Percentiles rank a stretch among this genome's conserved stretches.
phyloP scores from a whole-genome alignment of 2,329 filamentous ascomycete genomes.

The Sarocladium strictum region DNA sequence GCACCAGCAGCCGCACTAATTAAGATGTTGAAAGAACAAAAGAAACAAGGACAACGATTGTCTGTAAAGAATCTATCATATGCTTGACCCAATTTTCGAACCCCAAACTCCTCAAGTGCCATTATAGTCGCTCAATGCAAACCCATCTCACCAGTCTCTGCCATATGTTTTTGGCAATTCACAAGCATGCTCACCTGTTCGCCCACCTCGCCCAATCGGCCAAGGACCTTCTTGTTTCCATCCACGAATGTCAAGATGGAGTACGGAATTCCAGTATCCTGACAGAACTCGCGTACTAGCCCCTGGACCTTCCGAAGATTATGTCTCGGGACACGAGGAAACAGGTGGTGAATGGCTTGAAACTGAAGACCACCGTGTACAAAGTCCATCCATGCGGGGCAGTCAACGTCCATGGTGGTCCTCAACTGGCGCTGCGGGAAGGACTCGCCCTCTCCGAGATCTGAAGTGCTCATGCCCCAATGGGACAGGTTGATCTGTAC shows the following conservation, averaged over 20 bases:
- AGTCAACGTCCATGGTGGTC: conserved; percentile 91
- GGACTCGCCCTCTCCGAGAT: conserved; percentile 76
- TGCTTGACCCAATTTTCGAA: neutral
- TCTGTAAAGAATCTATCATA: neutral
- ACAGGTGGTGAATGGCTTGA: conserved; percentile 83
- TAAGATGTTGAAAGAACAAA: neutral
- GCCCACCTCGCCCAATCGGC: conserved; percentile 69
- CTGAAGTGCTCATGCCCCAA: conserved; percentile 59
- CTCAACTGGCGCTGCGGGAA: conserved; percentile 88
- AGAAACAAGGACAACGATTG: neutral
- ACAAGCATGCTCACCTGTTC: conserved; percentile 72
- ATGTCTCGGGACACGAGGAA: conserved; percentile 76
- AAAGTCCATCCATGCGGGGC: conserved; percentile 81
- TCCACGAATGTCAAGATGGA: conserved; percentile 79
- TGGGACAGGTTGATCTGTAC: conserved; percentile 68
- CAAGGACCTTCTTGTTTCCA: conserved; percentile 75
- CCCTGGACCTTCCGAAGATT: conserved; percentile 72
- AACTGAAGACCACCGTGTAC: conserved; percentile 87
- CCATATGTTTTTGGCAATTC: conserved; percentile 60
- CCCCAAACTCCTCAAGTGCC: neutral
- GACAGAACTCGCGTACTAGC: conserved; percentile 74
- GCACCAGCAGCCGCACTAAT: neutral
- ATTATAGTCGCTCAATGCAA: conserved; percentile 4
- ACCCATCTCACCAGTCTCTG: conserved; percentile 20
- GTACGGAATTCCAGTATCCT: conserved; percentile 78